Evolutionary conservation across 768 basidiomycete genomes (phyloP).

Genomic region (Lactifluus piperatus): DNA sequence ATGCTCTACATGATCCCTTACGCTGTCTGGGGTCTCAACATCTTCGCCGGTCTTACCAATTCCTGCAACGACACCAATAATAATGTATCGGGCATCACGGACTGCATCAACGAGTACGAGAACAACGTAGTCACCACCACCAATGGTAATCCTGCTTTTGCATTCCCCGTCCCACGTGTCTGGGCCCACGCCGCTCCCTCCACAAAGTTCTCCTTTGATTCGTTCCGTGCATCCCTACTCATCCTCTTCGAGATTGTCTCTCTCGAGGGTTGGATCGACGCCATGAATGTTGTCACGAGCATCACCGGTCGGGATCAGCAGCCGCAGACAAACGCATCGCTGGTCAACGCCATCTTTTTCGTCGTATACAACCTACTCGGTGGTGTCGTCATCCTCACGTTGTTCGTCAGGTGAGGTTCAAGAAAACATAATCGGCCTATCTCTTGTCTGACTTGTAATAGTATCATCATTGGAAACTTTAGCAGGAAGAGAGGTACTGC

Average conservation of each 20-base stretch:
- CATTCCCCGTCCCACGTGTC: conserved; percentile 72
- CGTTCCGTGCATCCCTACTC: conserved; percentile 70
- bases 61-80: conserved; percentile 73
- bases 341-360: conserved; percentile 85
- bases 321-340: conserved; percentile 61
- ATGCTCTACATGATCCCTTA: conserved; percentile 89
- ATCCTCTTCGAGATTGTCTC: conserved; percentile 97
- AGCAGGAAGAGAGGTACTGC: conserved; percentile 79
- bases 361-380: conserved; percentile 88
- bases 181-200: conserved; percentile 84
- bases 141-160: conserved; percentile 37
- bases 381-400: conserved; percentile 78
- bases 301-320: conserved; percentile 65
- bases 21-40: conserved; percentile 89
- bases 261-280: conserved; percentile 95
- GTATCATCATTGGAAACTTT: conserved; percentile 95
- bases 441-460: conserved; percentile 25
- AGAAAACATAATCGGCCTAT: neutral
- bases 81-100: conserved; percentile 41
- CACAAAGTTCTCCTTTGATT: conserved; percentile 85
- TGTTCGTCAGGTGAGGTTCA: conserved; percentile 72
- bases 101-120: conserved; percentile 70
- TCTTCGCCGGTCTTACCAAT: conserved; percentile 81
- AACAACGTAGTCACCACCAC: conserved; percentile 45
- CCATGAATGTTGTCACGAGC: conserved; percentile 71